phyloP scores from a whole-genome alignment of 2,329 filamentous ascomycete species.

The Nectriaceae sp. region DNA sequence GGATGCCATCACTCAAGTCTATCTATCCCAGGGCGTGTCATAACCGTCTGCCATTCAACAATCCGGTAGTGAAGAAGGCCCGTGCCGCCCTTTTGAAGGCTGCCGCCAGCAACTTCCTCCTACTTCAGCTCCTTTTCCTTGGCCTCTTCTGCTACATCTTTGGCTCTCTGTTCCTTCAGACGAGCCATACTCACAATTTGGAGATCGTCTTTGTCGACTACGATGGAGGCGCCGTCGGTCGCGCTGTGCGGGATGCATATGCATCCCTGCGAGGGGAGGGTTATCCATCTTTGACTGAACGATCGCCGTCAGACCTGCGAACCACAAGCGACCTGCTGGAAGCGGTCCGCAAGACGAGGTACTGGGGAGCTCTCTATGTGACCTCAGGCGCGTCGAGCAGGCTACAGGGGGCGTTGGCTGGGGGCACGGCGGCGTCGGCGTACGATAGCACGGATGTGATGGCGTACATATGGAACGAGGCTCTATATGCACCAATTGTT shows the following conservation, averaged over 20 bases:
- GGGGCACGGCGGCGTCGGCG: slow-evolving; percentile 4
- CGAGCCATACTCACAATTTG: slow-evolving; percentile 15
- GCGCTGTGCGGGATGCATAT: slow-evolving; percentile 22
- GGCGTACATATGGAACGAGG: slow-evolving; percentile 23
- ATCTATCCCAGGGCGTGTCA: slow-evolving; percentile 20
- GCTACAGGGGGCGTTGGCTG: slow-evolving; percentile 13
- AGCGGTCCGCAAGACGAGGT: slow-evolving; percentile 16
- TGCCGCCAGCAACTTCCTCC: slow-evolving; percentile 15
- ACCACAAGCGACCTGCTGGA: slow-evolving; percentile 7
- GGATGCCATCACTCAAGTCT: slow-evolving; percentile 9
- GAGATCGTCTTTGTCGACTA: slow-evolving; percentile 26
- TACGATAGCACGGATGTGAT: slow-evolving; percentile 18
- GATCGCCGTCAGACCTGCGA: slow-evolving; percentile 9
- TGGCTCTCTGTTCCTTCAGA: slow-evolving; percentile 22
- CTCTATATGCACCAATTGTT: slow-evolving; percentile 13
- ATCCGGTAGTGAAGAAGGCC: slow-evolving; percentile 8
- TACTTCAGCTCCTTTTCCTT: slow-evolving; percentile 44
- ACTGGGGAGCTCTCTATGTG: slow-evolving; percentile 22
- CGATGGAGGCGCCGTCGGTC: slow-evolving; percentile 22
- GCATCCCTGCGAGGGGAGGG: slow-evolving; percentile 9
- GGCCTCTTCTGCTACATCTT: slow-evolving; percentile 25
- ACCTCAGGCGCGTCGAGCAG: slow-evolving; percentile 9
- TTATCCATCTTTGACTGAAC: slow-evolving; percentile 20
- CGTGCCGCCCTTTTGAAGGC: slow-evolving; percentile 18
- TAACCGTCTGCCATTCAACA: slow-evolving; percentile 4